These are phyloP conservation scores for Cladosporium sphaerospermum DNA, from an alignment of 2,329 filamentous ascomycete species.

Conservation along the genomic window DNA sequence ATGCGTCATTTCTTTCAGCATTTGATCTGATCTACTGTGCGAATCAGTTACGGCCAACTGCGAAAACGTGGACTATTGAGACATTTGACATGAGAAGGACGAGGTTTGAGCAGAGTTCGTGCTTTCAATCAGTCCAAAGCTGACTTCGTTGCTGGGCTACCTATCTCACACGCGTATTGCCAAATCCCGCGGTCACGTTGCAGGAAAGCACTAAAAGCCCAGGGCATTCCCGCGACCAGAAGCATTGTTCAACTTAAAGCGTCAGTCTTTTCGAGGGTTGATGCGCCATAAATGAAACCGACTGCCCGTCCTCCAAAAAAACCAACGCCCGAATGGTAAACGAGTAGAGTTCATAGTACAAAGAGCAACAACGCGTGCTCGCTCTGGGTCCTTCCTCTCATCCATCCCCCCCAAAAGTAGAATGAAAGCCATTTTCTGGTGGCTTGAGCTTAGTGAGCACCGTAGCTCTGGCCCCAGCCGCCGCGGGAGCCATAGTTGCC, in stretches of 20 bases:
- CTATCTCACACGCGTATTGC: not conserved
- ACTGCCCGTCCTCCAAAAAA: not conserved
- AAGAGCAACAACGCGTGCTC: not conserved
- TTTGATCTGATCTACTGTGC: too few species aligned
- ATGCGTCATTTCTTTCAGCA: too few species aligned
- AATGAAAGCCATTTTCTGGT: not conserved
- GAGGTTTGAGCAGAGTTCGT: not conserved
- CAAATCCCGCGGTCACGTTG: not conserved
- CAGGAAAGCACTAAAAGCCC: not conserved
- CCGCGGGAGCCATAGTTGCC: conserved; percentile 26
- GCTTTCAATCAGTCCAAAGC: not conserved
- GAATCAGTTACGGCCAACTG: too few species aligned
- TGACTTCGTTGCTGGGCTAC: not conserved
- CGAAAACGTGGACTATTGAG: too few species aligned
- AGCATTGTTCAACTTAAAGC: not conserved
- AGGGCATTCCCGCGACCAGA: not conserved
- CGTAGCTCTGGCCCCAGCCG: conserved; percentile 31
- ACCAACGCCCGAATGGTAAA: not conserved
- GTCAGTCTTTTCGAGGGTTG: not conserved
- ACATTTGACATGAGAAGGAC: too few species aligned
- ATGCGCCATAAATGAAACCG: not conserved
- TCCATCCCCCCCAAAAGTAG: not conserved
- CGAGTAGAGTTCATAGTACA: not conserved
- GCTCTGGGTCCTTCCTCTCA: not conserved
- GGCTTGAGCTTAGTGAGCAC: conserved; percentile 16